Percentiles rank a stretch among this genome's conserved stretches.
Evolutionary conservation across 129 eudicot genomes (phyloP).

Genomic region (Heracleum sosnowskyi): DNA sequence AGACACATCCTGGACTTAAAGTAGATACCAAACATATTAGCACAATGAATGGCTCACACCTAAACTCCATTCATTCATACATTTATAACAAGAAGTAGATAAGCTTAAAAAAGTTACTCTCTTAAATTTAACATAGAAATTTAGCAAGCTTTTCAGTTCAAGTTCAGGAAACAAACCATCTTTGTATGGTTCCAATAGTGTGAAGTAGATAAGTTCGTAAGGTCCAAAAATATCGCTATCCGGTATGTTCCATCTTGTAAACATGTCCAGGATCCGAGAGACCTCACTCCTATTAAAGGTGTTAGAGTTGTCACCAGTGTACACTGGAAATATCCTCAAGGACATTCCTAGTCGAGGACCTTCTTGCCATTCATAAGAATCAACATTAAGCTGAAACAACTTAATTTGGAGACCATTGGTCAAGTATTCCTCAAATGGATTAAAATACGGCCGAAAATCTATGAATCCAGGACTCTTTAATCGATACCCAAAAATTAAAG

Average conservation of each 20-base stretch:
- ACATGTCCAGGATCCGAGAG: slow-evolving; percentile 42
- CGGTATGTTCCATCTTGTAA: slow-evolving; percentile 68
- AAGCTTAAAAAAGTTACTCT: background rate
- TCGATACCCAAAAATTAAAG: slow-evolving; percentile 58
- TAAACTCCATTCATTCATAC: background rate
- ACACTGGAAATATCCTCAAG: slow-evolving; percentile 58
- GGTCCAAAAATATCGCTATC: slow-evolving; percentile 70
- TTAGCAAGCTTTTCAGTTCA: background rate
- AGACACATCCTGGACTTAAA: background rate
- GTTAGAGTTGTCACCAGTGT: slow-evolving; percentile 10
- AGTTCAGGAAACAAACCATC: slow-evolving; percentile 41
- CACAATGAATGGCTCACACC: background rate
- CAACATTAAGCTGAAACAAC: slow-evolving; percentile 49
- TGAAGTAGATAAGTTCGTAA: slow-evolving; percentile 62
- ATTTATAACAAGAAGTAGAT: background rate
- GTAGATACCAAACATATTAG: background rate
- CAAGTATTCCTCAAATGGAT: slow-evolving; percentile 47
- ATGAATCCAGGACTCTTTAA: slow-evolving; percentile 73
- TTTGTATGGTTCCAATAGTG: slow-evolving; percentile 43
- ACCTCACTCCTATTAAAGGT: slow-evolving; percentile 55
- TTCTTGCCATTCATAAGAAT: slow-evolving; percentile 37
- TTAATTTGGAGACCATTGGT: slow-evolving; percentile 43
- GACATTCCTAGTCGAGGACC: slow-evolving; percentile 68
- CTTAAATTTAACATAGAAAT: background rate
- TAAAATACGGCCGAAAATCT: slow-evolving; percentile 35